Percentiles rank a stretch among this genome's conserved stretches.
Evolutionary conservation across 2,329 filamentous ascomycete genomes (phyloP).

Genomic region (Plenodomus biglobosus): DNA sequence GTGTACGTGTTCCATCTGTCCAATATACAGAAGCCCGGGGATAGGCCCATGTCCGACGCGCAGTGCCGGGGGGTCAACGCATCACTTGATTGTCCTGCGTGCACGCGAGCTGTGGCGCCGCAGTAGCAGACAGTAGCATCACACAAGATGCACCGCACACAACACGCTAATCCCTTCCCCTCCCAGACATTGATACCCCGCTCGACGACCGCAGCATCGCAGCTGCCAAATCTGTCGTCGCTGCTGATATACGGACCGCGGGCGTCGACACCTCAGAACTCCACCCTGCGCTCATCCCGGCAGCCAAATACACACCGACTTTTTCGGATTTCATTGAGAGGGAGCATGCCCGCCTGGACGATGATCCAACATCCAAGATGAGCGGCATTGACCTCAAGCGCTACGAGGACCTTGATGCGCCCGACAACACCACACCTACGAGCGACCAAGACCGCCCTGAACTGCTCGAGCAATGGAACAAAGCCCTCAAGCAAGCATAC

Average conservation of each 20-base stretch:
- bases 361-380: constrained; percentile 53
- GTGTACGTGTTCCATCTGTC: constrained; percentile 56
- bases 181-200: constrained; percentile 75
- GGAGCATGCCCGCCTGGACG: constrained; percentile 68
- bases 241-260: constrained; percentile 55
- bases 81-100: not conserved
- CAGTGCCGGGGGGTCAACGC: not conserved
- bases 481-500: constrained; percentile 58
- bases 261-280: constrained; percentile 51
- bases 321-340: constrained; percentile 68
- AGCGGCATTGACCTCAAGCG: constrained; percentile 71
- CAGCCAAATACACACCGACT: constrained; percentile 51
- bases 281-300: constrained; percentile 61
- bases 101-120: constrained; percentile 3
- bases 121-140: not conserved
- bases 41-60: constrained; percentile 62
- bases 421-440: constrained; percentile 46
- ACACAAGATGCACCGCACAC: not conserved
- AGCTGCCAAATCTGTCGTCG: constrained; percentile 69
- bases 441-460: constrained; percentile 43
- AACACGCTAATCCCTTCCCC: not conserved
- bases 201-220: constrained; percentile 65
- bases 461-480: constrained; percentile 52
- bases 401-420: constrained; percentile 75
- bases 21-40: constrained; percentile 8